Base-by-base conservation (phyloP, 2,329 filamentous ascomycete species). In the Pyrenochaeta sp. region DNA sequence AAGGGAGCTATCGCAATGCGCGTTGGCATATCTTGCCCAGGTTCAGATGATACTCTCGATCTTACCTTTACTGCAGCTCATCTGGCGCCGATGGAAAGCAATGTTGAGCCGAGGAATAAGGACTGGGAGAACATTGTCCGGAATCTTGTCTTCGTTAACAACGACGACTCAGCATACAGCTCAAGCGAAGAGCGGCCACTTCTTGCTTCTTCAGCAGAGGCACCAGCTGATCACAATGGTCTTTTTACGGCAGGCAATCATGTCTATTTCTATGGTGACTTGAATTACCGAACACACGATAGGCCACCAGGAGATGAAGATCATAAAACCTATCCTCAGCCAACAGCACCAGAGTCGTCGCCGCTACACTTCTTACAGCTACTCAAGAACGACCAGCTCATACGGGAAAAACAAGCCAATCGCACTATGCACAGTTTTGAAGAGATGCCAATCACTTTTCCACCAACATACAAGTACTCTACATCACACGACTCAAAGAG, bases 401-500 rank as follows among this genome's bases (percentile, higher is more conserved):
- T 80, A 2, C 82, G 85, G 42, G 92, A 98, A 75, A 86, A 85
- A 46, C 75, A 75, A 4, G 87, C 87, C 1, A 86, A 87, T 0
- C 83, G 87, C 14, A 91, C 90, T 2, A 79, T 96, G 20, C 92
- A 98, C 59, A 88, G 91, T 4, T 79, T 99, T 30, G 78, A 79
- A 9, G 95, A 99, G 77, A 85, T 87, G 0, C 79, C 83, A 0
- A 86, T 98, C 53, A 76, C 75, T 3, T 99, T 98, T 68, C 90
- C 92, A 1, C 95, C 95, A 0, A 97, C 95, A 0, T 99, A 99
- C 81, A 99, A 99, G 76, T 96, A 95, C 73, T 82, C 83, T 36
- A 64, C 54, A 2, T 59, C 61, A 7, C 61, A 64, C 17, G 49
- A 49, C 45, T 23, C 47, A 35, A 52, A 35, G 36, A 39, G 59